Conservation (phyloP, 345 rosid species). For the Luvunga scandens region DNA sequence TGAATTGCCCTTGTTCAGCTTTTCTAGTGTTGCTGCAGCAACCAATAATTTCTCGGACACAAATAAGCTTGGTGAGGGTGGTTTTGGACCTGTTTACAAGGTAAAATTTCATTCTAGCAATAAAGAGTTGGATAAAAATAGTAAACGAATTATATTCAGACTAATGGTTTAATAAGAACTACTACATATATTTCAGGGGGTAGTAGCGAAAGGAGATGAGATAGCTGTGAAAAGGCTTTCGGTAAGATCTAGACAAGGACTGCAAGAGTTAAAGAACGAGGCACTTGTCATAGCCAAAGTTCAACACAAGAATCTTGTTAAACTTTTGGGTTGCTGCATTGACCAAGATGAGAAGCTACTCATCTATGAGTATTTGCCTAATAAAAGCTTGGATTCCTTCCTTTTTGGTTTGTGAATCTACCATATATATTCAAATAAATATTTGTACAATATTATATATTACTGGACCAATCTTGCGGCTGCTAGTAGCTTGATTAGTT, state of each 20-base stretch:
- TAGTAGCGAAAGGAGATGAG: neutral
- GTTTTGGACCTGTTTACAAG: conserved; percentile 38
- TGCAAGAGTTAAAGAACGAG: neutral
- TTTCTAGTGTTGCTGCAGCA: conserved; percentile 25
- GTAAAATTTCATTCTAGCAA: neutral
- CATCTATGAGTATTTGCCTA: no score
- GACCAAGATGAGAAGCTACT: no score
- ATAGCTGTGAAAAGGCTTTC: neutral
- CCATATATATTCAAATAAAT: no score
- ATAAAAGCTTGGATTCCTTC: neutral
- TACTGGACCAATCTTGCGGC: no score
- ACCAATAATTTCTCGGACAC: conserved; percentile 28
- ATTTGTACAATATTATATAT: no score
- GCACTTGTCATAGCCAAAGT: neutral
- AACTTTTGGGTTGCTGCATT: no score
- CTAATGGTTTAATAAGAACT: no score
- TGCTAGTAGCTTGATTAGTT: no score
- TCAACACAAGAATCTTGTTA: neutral
- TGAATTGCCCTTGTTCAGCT: conserved; percentile 29
- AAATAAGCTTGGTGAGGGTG: conserved; percentile 37
- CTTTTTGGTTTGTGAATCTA: neutral
- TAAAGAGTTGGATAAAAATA: no score
- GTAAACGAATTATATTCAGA: no score
- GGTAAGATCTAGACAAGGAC: neutral
- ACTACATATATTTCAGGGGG: neutral